Evolutionary conservation across 306 rosid species (phyloP).

Genomic region (Vigna angularis): DNA sequence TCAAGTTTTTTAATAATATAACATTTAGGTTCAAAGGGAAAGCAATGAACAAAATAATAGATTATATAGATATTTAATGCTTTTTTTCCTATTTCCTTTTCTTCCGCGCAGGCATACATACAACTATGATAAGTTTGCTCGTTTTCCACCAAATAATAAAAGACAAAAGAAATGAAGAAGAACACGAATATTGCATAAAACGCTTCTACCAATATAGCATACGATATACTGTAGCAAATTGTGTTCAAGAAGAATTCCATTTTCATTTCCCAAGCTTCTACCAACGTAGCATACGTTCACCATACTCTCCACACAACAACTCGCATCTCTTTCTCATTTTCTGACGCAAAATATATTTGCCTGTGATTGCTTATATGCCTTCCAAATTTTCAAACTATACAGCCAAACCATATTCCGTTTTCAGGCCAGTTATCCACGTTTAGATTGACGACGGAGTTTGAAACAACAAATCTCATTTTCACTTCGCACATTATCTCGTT

Average conservation of each 20-base stretch:
- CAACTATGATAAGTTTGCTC: neutral
- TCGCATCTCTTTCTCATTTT: neutral
- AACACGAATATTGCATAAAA: neutral
- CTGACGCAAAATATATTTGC: constrained; percentile 7
- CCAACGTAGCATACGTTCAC: neutral
- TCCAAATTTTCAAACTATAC: constrained; percentile 13
- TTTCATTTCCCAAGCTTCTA: neutral
- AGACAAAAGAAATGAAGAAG: constrained; percentile 1
- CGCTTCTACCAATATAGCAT: neutral
- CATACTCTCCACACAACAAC: constrained; percentile 23
- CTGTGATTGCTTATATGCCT: constrained; percentile 11
- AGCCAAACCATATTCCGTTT: constrained; percentile 9
- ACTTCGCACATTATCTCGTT: neutral
- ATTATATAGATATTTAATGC: neutral
- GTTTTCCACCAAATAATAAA: constrained; percentile 18
- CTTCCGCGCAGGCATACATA: constrained; percentile 16
- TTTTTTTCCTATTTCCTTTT: neutral
- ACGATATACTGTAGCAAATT: neutral
- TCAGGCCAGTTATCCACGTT: constrained; percentile 36
- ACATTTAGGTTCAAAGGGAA: constrained; percentile 16
- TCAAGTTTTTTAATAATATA: constrained; percentile 4
- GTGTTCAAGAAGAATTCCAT: constrained; percentile 23
- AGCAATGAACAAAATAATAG: constrained; percentile 11
- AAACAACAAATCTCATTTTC: constrained; percentile 39
- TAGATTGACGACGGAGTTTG: constrained; percentile 36